Base-by-base conservation (phyloP, 2,329 filamentous ascomycete genomes). In the Graphilbum ipis-grandicollis region DNA sequence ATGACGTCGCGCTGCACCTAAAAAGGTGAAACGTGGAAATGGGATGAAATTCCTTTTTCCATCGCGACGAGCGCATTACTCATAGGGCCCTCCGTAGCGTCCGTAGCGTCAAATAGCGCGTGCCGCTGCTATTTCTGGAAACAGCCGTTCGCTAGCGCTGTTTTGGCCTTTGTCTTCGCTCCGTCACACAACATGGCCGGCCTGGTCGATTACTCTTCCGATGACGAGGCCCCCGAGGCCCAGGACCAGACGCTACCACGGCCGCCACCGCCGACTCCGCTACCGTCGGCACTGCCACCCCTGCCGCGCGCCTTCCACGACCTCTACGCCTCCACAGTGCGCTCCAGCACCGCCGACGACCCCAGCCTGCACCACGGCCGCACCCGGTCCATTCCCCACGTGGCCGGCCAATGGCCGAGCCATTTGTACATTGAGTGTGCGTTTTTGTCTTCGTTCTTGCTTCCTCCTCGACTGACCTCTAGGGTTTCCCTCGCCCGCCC, bases 381-480 rank as follows among this genome's bases (percentile, higher is more conserved):
- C 33, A 83, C 77, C 51, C 72, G 90, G 31, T 70, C 78, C 39
- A 80, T 75, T 34, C 86, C 88, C 19, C 90, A 98, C 56, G 64
- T 88, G 19, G 71, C 75, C 41, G 90, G 90, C 41, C 83, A 85
- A 54, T 98, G 90, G 90, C 84, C 88, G 2, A 84, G 77, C 25
- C 88, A 96, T 56, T 53, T 96, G 33, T 96, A 93, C 54, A 64
- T 93, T 39, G 88, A 96, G 60, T 98, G 90, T 92, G 65, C 58
- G 75, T 62, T 12, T 17, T 14, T 15, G 19, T 8, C 17, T 33
- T n/a, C 6, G 21, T 25, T 6, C 17, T 22, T 17, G 26, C 28
- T 10, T 19, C 26, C 13, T 15, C 19, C 4, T 31, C 4, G 17
- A 4, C 22, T 19, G 8, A 34, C 5, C n/a, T 6, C 19, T 44